These are phyloP conservation scores for Clonostachys rhizophaga DNA, from an alignment of 2,329 filamentous ascomycete species.

Conservation along the genomic window DNA sequence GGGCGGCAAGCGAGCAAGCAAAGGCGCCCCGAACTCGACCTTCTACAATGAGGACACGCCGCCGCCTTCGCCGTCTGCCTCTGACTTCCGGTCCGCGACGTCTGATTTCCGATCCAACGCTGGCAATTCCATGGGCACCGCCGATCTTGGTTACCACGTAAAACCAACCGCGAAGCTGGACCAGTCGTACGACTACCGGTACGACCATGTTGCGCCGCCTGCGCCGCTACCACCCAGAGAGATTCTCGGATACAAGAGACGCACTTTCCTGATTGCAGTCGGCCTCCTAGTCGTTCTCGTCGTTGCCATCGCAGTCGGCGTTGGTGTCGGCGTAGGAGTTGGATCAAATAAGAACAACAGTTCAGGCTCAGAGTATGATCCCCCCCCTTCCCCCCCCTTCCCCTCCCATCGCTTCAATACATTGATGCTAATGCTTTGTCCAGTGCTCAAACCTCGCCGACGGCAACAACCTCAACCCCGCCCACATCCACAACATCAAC, in stretches of 20 bases:
- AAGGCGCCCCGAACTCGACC: conserved; percentile 17
- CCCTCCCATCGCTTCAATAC: too few relatives aligned
- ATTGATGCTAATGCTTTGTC: not conserved
- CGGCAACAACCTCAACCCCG: conserved; percentile 6
- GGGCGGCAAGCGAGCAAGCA: not conserved
- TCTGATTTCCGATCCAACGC: not conserved
- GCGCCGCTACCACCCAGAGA: conserved; percentile 11
- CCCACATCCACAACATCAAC: conserved; percentile 5
- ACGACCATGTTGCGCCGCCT: conserved; percentile 12
- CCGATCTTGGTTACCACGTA: not conserved
- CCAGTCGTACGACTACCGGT: conserved; percentile 12
- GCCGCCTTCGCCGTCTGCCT: conserved; percentile 13
- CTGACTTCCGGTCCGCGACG: not conserved
- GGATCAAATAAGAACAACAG: conserved; percentile 1
- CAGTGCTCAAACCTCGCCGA: not conserved
- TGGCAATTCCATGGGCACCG: not conserved
- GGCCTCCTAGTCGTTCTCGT: conserved; percentile 17
- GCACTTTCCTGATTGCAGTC: conserved; percentile 27
- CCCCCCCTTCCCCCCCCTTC: not conserved
- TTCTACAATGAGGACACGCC: conserved; percentile 35
- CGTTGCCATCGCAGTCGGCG: conserved; percentile 31
- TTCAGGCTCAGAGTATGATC: not conserved
- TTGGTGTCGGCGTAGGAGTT: conserved; percentile 27
- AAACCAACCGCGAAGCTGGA: conserved; percentile 7
- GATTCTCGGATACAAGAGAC: conserved; percentile 16